These are phyloP conservation scores for Pelargonium cotyledonis DNA, from an alignment of 441 rosid species.

Conservation along the genomic window DNA sequence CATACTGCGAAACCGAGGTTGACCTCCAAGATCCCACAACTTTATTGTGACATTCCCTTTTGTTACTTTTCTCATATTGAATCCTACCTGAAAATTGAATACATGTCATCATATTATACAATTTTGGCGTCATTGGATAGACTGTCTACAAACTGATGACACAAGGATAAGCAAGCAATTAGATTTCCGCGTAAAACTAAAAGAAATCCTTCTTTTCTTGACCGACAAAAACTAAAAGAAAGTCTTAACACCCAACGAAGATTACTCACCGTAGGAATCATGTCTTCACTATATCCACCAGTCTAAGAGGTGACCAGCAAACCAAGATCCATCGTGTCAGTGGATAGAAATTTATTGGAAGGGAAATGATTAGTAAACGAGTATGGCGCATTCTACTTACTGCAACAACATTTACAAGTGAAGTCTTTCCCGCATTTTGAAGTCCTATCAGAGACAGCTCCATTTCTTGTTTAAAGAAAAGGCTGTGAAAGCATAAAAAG, in stretches of 20 bases:
- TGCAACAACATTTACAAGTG: conserved; percentile 65
- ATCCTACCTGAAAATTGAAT: conserved; percentile 46
- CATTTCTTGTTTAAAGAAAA: conserved; percentile 76
- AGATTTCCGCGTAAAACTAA: not conserved
- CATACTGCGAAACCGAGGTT: conserved; percentile 97
- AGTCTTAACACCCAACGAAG: conserved; percentile 5
- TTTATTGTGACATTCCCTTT: conserved; percentile 72
- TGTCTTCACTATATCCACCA: conserved; percentile 77
- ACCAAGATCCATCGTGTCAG: conserved; percentile 15
- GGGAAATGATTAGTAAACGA: not conserved
- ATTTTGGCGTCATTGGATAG: not conserved
- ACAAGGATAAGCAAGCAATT: not conserved
- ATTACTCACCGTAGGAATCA: conserved; percentile 62
- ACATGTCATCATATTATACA: not conserved
- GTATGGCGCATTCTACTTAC: conserved; percentile 33
- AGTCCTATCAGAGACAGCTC: conserved; percentile 70
- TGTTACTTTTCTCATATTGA: conserved; percentile 72
- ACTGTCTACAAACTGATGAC: not conserved
- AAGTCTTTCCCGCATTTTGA: conserved; percentile 76
- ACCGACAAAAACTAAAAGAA: conserved; percentile 3
- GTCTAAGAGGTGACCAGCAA: conserved; percentile 39
- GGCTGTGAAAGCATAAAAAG: conserved; percentile 35
- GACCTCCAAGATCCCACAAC: conserved; percentile 78
- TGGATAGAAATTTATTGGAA: conserved; percentile 1
- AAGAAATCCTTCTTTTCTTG: not conserved